Evolutionary conservation across 2,329 filamentous ascomycete genomes (phyloP).

Genomic region (Ophiostoma montium): DNA sequence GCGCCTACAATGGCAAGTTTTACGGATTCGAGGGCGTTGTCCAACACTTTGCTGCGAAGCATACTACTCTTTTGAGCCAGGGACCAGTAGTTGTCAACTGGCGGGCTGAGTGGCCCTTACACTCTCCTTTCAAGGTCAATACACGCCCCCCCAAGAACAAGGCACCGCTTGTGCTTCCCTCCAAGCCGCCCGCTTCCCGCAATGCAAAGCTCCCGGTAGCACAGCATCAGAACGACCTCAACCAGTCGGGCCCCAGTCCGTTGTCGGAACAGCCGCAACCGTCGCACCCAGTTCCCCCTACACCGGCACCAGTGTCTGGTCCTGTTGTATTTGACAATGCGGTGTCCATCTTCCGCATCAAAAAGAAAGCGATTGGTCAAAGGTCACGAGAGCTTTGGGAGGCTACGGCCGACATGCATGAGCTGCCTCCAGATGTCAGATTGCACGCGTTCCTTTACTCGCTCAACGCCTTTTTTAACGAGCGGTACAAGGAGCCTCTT

Average conservation of each 20-base stretch:
- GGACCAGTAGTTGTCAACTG: conserved; percentile 65
- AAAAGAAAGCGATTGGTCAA: not conserved
- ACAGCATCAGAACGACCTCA: not conserved
- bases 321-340: no score
- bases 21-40: conserved; percentile 69
- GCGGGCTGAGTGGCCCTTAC: conserved; percentile 67
- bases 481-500: conserved; percentile 42
- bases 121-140: conserved; percentile 56
- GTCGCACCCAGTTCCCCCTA: no score
- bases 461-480: conserved; percentile 40
- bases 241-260: no score
- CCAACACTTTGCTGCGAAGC: conserved; percentile 74
- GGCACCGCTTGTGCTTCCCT: conserved; percentile 3
- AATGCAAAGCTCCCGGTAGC: not conserved
- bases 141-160: conserved; percentile 26
- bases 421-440: conserved; percentile 47
- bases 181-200: not conserved
- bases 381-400: conserved; percentile 32
- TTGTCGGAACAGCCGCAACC: no score
- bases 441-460: conserved; percentile 52
- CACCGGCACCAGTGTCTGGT: no score
- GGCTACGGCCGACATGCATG: conserved; percentile 41
- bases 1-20: conserved; percentile 48
- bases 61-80: conserved; percentile 54
- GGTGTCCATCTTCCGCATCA: not conserved